Evolutionary conservation across 2,329 filamentous ascomycete genomes (phyloP).

Genomic region (Phyllosticta citriasiana): DNA sequence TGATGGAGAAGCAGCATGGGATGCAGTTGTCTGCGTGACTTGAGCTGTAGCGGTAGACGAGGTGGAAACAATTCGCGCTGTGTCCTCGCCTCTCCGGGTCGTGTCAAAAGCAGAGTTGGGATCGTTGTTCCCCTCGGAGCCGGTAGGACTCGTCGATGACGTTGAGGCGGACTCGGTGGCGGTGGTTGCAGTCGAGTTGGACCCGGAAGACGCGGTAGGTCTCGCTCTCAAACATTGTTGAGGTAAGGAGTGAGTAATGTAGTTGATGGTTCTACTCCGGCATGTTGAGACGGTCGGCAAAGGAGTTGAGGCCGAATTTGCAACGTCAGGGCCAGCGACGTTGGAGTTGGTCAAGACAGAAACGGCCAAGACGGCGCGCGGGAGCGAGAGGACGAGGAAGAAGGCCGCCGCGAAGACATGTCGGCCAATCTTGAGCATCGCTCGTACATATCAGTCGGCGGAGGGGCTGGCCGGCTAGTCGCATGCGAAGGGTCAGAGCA

Average conservation of each 20-base stretch:
- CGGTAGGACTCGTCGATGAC: background rate
- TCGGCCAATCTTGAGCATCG: slow-evolving; percentile 13
- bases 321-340: slow-evolving; percentile 9
- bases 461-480: background rate
- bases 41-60: background rate
- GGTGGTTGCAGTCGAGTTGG: background rate
- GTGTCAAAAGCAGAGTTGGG: background rate
- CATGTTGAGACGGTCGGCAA: slow-evolving; percentile 26
- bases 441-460: slow-evolving; percentile 10
- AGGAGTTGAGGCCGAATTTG: slow-evolving; percentile 7
- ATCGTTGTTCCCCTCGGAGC: background rate
- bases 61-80: background rate
- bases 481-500: slow-evolving; percentile 8
- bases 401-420: slow-evolving; percentile 10
- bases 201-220: slow-evolving; percentile 30
- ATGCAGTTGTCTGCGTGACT: background rate
- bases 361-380: slow-evolving; percentile 12
- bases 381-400: slow-evolving; percentile 15
- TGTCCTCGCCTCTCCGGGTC: background rate
- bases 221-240: slow-evolving; percentile 64
- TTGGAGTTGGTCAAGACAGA: slow-evolving; percentile 6
- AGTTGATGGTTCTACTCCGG: slow-evolving; percentile 59
- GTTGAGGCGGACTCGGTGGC: background rate
- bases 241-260: slow-evolving; percentile 68
- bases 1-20: background rate